Percentiles rank a stretch among this genome's conserved stretches.
Conservation (phyloP, 2,329 filamentous ascomycete species). For the Samsoniella hepiali region DNA sequence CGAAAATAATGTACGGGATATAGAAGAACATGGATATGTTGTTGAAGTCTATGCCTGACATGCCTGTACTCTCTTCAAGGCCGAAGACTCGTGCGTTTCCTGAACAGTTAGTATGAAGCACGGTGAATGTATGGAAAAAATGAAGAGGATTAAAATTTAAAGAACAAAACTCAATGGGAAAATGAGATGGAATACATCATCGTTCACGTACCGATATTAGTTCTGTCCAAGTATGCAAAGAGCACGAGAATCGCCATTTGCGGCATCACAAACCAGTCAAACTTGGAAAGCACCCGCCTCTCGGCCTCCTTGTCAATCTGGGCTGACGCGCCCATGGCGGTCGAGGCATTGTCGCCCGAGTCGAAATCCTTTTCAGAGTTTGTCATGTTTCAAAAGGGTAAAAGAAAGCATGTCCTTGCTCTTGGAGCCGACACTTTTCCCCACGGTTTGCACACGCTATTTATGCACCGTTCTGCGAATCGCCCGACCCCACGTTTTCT, state of each 20-base stretch:
- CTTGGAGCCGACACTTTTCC: neutral
- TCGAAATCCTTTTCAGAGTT: constrained; percentile 13
- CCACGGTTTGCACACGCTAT: neutral
- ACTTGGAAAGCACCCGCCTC: constrained; percentile 25
- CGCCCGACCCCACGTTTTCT: constrained; percentile 16
- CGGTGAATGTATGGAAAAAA: no score
- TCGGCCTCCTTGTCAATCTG: constrained; percentile 8
- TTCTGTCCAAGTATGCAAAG: constrained; percentile 28
- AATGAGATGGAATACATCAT: neutral
- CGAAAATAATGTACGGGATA: constrained; percentile 33
- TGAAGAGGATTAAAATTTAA: neutral
- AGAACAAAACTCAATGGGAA: no score
- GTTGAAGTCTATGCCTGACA: constrained; percentile 32
- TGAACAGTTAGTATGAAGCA: neutral
- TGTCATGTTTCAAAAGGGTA: neutral
- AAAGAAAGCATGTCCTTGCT: neutral
- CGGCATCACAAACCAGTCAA: constrained; percentile 29
- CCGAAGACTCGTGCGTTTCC: constrained; percentile 36
- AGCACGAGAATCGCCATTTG: constrained; percentile 27
- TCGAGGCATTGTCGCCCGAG: constrained; percentile 12
- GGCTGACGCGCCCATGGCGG: neutral
- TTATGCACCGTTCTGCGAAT: constrained; percentile 3
- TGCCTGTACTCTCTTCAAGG: constrained; percentile 30
- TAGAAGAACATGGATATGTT: constrained; percentile 30
- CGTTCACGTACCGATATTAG: constrained; percentile 25